A percentile compares a stretch with the other conserved stretches of the same genome.
These are phyloP conservation scores for Oemleria cerasiformis DNA, from an alignment of 306 rosid species.

Conservation along the genomic window DNA sequence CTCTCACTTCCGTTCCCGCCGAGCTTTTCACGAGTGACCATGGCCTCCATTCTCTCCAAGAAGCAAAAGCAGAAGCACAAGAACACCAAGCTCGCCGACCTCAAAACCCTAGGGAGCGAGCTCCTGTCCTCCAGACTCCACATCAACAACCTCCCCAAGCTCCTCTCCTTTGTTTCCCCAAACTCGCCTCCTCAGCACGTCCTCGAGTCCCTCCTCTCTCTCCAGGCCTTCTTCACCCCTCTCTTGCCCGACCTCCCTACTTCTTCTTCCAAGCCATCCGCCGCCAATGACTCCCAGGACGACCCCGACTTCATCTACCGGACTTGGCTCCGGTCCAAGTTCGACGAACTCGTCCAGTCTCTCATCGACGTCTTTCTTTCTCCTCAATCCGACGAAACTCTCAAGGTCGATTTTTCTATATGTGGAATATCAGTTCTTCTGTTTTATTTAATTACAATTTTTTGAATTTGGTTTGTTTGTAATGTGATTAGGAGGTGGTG, in stretches of 20 bases:
- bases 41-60: slow-evolving; percentile 45
- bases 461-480: neutral
- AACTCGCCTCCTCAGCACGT: slow-evolving; percentile 62
- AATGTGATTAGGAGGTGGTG: slow-evolving; percentile 51
- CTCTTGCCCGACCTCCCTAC: slow-evolving; percentile 60
- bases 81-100: slow-evolving; percentile 45
- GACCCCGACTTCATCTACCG: slow-evolving; percentile 69
- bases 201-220: slow-evolving; percentile 77
- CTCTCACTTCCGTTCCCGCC: slow-evolving; percentile 24
- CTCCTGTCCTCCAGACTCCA: slow-evolving; percentile 71
- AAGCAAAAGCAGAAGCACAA: slow-evolving; percentile 36
- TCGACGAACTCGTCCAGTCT: slow-evolving; percentile 59
- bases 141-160: slow-evolving; percentile 83
- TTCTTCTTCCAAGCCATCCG: slow-evolving; percentile 28
- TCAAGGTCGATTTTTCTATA: slow-evolving; percentile 36
- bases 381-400: slow-evolving; percentile 48
- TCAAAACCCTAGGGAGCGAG: slow-evolving; percentile 68
- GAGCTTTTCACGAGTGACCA: slow-evolving; percentile 18
- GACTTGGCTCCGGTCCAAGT: slow-evolving; percentile 81
- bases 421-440: neutral
- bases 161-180: slow-evolving; percentile 60
- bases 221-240: slow-evolving; percentile 77
- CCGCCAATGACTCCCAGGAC: slow-evolving; percentile 5
- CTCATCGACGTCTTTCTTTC: slow-evolving; percentile 53
- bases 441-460: neutral